Evolutionary conservation across 2,329 filamentous ascomycete genomes (phyloP), one percentile per base, ranked within the genome.

Genomic region (Calonectria ilicicola): DNA sequence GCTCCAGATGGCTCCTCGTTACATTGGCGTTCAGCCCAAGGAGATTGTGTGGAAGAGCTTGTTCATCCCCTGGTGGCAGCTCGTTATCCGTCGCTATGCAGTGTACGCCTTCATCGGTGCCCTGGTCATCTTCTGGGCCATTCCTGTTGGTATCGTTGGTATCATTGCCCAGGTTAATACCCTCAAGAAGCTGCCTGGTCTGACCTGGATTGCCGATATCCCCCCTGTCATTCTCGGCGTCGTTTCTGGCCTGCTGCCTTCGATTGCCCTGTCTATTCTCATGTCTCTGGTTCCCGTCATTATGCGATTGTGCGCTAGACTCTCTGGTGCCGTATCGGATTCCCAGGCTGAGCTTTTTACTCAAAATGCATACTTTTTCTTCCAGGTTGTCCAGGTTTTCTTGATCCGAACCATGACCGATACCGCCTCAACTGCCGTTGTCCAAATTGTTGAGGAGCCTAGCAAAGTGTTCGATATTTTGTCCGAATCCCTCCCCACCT

Each of bases 381-480:
- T 97, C 87, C 94, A 97, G 83, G 91, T 98, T 53, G 87, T 98
- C n/a, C 96, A 98, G 83, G 94, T 98, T 42, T 98, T 98, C 86
- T 86, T 98, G 65, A 91, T 98, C 46, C 92, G 94, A 8, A 98
- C 96, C 0, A 77, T 98, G 21, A 89, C 94, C 8, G 95, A 95
- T 44, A 92, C 95, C 2, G 95, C 95, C 12, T 90, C 94, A 8
- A 89, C 92, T 7, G 91, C 94, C 1, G 89, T 92, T 15, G 85
- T 89, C 17, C 79, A 91, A 51, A 92, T 97, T 65, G 87, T 91
- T 23, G 46, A 91, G 0, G 78, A 94, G 5, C 95, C 95, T 0
- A 81, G 84, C 8, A 83, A 84, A 1, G 90, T 92, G 27, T 91
- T 95, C 0, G 84, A 80, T 3, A 85, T 96, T 65, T 87, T 98